phyloP scores from a whole-genome alignment of 176 grass and related monocot species.

The Hsuehochloa calcarea region DNA sequence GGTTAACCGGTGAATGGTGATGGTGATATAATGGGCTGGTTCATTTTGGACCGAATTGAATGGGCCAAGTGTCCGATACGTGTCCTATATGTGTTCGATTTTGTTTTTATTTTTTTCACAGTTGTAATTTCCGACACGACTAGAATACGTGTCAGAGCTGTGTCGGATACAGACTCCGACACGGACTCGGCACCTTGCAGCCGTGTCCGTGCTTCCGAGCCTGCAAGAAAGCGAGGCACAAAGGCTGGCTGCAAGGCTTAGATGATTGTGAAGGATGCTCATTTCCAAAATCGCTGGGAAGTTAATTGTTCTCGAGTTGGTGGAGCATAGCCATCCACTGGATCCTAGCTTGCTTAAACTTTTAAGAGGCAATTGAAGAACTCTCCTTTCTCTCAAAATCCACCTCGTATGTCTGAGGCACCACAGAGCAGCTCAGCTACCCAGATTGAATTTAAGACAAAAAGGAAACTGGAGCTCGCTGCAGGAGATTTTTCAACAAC shows the following conservation, averaged over 20 bases:
- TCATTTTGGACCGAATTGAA: too few relatives aligned
- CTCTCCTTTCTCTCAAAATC: constrained; percentile 54
- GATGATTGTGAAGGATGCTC: constrained; percentile 85
- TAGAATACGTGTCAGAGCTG: too few relatives aligned
- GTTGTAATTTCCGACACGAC: too few relatives aligned
- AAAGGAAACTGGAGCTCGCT: constrained; percentile 61
- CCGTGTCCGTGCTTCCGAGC: too few relatives aligned
- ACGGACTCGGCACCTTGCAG: too few relatives aligned
- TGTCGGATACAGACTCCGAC: too few relatives aligned
- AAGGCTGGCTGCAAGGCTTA: constrained; percentile 90
- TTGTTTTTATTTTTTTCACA: too few relatives aligned
- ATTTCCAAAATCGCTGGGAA: constrained; percentile 84
- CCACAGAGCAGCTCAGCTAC: constrained; percentile 30
- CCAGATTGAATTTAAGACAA: constrained; percentile 50
- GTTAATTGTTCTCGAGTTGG: constrained; percentile 75
- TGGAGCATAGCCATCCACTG: constrained; percentile 76
- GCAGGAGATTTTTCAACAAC: constrained; percentile 71
- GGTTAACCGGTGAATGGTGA: too few relatives aligned
- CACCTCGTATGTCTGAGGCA: constrained; percentile 29
- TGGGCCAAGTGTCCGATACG: too few relatives aligned
- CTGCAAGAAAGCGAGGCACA: constrained; percentile 54
- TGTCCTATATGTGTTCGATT: too few relatives aligned
- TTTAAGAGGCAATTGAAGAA: constrained; percentile 71
- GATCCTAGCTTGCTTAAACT: constrained; percentile 67
- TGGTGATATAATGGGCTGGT: too few relatives aligned